Conservation (phyloP, 1,284 basidiomycete species). For the Rhodotorula sp. region DNA sequence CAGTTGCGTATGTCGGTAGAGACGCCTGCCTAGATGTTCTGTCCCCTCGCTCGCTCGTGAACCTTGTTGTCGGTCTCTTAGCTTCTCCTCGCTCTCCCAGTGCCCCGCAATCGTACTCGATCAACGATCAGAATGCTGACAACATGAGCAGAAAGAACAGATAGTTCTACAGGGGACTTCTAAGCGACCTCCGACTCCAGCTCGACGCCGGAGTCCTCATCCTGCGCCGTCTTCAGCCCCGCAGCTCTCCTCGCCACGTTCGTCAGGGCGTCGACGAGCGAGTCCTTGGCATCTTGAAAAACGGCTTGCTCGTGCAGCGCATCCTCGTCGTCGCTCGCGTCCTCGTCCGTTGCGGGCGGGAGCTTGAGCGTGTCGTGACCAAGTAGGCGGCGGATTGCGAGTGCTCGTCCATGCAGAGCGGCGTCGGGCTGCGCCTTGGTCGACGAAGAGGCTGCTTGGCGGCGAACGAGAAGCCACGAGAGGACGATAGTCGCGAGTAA, state of each 20-base stretch:
- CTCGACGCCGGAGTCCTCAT: slow-evolving; percentile 39
- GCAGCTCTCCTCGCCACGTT: slow-evolving; percentile 29
- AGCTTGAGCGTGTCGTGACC: background rate
- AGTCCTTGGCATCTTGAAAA: slow-evolving; percentile 31
- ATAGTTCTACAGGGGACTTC: background rate
- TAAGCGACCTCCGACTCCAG: background rate
- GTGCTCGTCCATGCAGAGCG: slow-evolving; percentile 18
- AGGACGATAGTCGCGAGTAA: slow-evolving; percentile 27
- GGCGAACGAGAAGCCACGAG: slow-evolving; percentile 32
- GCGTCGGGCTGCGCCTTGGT: slow-evolving; percentile 15
- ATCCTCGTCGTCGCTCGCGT: slow-evolving; percentile 1
- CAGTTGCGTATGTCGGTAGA: too few species aligned
- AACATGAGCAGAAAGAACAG: too few species aligned
- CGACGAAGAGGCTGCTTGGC: background rate
- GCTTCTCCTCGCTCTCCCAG: background rate
- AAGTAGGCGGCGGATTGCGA: slow-evolving; percentile 23
- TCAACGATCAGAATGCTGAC: background rate
- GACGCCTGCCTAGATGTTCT: too few species aligned
- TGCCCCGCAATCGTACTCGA: too few species aligned
- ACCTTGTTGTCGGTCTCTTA: background rate
- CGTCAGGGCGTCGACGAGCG: slow-evolving; percentile 34
- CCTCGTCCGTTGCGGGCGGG: slow-evolving; percentile 6
- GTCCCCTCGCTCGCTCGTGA: too few species aligned
- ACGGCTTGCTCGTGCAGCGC: background rate
- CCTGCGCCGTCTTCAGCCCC: slow-evolving; percentile 17